Percentiles rank a stretch among this genome's conserved stretches.
Evolutionary conservation across 176 grass and related monocot species (phyloP).

Genomic region (Triticum timopheevii): DNA sequence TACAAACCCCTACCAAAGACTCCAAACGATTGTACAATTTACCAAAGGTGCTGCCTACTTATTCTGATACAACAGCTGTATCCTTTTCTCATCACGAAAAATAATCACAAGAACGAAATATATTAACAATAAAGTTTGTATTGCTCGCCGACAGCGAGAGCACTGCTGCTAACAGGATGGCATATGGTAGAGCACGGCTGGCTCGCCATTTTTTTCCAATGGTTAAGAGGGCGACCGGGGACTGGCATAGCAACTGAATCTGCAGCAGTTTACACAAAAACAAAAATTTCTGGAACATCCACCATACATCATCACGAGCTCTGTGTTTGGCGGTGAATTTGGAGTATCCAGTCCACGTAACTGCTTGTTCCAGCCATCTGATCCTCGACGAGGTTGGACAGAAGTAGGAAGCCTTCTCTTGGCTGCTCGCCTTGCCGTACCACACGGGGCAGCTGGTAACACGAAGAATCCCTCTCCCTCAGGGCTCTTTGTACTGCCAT

Average conservation of each 20-base stretch:
- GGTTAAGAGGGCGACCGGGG: neutral
- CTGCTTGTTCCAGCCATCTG: constrained; percentile 70
- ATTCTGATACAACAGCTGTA: constrained; percentile 30
- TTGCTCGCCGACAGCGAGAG: neutral
- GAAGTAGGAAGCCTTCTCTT: constrained; percentile 76
- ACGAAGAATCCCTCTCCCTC: constrained; percentile 67
- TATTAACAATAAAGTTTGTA: constrained; percentile 48
- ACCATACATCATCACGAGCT: constrained; percentile 39
- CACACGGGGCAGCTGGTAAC: constrained; percentile 63
- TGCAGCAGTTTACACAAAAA: constrained; percentile 39
- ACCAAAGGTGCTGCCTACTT: neutral
- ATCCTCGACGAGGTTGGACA: constrained; percentile 84
- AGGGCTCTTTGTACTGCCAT: constrained; percentile 47
- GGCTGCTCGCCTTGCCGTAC: constrained; percentile 93
- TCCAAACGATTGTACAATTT: neutral
- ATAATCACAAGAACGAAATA: constrained; percentile 61
- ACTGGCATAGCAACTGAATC: constrained; percentile 15
- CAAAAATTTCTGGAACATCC: neutral
- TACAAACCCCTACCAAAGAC: neutral
- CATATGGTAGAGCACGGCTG: neutral
- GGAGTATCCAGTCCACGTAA: constrained; percentile 90
- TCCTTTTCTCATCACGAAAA: constrained; percentile 14
- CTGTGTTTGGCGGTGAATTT: constrained; percentile 67
- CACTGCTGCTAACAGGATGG: neutral
- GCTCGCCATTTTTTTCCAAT: constrained; percentile 5